Percentiles rank a stretch among this genome's conserved stretches.
These are phyloP conservation scores for Saturnispora dispora DNA, from an alignment of 805 yeast genomes.

Conservation along the genomic window DNA sequence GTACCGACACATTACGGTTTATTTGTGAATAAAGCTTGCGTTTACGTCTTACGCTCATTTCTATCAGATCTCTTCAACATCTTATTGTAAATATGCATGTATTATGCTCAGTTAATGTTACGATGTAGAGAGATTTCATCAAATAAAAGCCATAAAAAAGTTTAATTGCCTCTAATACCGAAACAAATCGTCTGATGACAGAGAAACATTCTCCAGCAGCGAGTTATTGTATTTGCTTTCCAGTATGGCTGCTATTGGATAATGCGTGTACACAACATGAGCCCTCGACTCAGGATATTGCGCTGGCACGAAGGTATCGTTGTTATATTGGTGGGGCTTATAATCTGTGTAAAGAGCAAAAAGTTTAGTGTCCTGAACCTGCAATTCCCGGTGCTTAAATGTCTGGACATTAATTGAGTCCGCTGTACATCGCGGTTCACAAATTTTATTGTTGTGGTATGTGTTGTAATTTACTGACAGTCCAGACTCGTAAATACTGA, in stretches of 20 bases:
- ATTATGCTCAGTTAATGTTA: too few species aligned
- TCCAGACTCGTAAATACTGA: not conserved
- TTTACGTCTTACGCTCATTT: too few species aligned
- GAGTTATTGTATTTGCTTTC: not conserved
- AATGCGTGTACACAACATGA: not conserved
- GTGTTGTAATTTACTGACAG: not conserved
- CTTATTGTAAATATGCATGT: too few species aligned
- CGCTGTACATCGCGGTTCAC: not conserved
- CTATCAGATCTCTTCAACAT: too few species aligned
- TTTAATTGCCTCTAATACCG: not conserved
- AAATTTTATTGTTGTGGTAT: not conserved
- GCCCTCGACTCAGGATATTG: not conserved
- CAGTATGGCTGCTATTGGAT: not conserved
- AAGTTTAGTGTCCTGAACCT: not conserved
- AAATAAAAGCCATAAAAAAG: too few species aligned
- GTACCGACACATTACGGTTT: too few species aligned
- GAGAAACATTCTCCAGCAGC: not conserved
- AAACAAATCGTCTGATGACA: not conserved
- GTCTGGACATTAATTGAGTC: not conserved
- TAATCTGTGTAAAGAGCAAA: not conserved
- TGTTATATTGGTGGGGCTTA: not conserved
- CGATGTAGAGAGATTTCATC: too few species aligned
- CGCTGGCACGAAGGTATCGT: not conserved
- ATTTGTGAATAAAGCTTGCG: too few species aligned
- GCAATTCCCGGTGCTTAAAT: not conserved